Conservation (phyloP, 805 yeast genomes). For the Candida tibetensis region DNA sequence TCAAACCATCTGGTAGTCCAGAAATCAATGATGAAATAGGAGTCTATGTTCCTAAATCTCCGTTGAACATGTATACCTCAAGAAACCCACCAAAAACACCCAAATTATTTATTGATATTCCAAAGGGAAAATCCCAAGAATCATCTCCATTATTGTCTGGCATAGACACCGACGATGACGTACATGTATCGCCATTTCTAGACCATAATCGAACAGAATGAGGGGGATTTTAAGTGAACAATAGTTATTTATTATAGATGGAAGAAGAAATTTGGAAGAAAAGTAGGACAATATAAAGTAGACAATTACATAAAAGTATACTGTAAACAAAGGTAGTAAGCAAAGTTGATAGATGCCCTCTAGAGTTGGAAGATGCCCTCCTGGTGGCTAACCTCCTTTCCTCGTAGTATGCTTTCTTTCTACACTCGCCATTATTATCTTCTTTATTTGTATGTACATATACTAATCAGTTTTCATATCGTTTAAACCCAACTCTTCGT, state of each 20-base stretch:
- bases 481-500: slow-evolving; percentile 84
- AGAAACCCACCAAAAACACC: slow-evolving; percentile 11
- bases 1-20: background rate
- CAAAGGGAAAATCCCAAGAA: slow-evolving; percentile 7
- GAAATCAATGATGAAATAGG: slow-evolving; percentile 19
- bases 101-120: slow-evolving; percentile 18
- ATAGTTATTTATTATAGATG: too few relatives aligned
- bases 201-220: too few relatives aligned
- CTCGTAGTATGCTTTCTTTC: too few relatives aligned
- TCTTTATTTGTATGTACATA: background rate
- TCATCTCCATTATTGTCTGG: slow-evolving; percentile 1
- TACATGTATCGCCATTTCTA: slow-evolving; percentile 13
- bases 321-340: too few relatives aligned
- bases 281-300: too few relatives aligned
- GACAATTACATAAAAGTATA: too few relatives aligned
- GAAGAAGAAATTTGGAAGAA: too few relatives aligned
- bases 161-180: slow-evolving; percentile 7
- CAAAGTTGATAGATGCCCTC: too few relatives aligned
- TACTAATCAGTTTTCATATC: slow-evolving; percentile 42
- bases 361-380: too few relatives aligned
- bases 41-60: slow-evolving; percentile 31
- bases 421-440: too few relatives aligned
- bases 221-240: too few relatives aligned
- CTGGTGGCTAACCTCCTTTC: too few relatives aligned
- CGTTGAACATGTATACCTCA: slow-evolving; percentile 21